phyloP scores from a whole-genome alignment of 2,329 filamentous ascomycete species.

The Phialophora tarda region DNA sequence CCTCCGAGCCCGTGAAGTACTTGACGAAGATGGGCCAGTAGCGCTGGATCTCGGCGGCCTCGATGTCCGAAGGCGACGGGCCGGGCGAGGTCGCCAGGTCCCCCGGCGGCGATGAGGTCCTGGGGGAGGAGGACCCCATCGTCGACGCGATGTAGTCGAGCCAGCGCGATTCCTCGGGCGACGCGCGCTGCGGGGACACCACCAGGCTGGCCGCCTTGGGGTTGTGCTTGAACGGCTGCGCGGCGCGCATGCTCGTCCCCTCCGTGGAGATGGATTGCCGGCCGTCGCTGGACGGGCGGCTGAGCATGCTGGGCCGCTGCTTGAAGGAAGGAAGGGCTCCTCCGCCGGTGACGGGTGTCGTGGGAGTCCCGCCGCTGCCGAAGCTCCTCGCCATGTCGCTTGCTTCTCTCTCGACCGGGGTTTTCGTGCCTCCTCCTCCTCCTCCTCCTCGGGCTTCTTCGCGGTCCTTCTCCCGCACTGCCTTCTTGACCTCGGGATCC shows the following conservation, averaged over 20 bases:
- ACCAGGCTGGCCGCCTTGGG: conserved; percentile 59
- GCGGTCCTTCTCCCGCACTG: conserved; percentile 68
- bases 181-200: conserved; percentile 77
- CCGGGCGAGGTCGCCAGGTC: conserved; percentile 24
- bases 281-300: conserved; percentile 35
- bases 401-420: conserved; percentile 22
- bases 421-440: conserved; percentile 20
- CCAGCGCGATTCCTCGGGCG: conserved; percentile 76
- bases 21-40: conserved; percentile 77
- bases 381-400: conserved; percentile 26
- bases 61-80: conserved; percentile 19
- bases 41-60: conserved; percentile 57
- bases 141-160: conserved; percentile 54
- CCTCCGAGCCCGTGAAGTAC: conserved; percentile 85
- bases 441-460: conserved; percentile 31
- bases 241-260: conserved; percentile 25
- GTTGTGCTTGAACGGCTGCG: conserved; percentile 30
- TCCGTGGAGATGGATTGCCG: conserved; percentile 37
- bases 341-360: conserved; percentile 11
- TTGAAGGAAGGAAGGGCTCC: conserved; percentile 24
- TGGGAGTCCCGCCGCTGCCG: conserved; percentile 26
- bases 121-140: conserved; percentile 31
- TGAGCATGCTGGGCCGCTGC: conserved; percentile 34
- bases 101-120: conserved; percentile 43
- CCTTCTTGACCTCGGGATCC: conserved; percentile 78